These are phyloP conservation scores for Picea sitchensis DNA, from an alignment of 75 land plant genomes.

Conservation along the genomic window DNA sequence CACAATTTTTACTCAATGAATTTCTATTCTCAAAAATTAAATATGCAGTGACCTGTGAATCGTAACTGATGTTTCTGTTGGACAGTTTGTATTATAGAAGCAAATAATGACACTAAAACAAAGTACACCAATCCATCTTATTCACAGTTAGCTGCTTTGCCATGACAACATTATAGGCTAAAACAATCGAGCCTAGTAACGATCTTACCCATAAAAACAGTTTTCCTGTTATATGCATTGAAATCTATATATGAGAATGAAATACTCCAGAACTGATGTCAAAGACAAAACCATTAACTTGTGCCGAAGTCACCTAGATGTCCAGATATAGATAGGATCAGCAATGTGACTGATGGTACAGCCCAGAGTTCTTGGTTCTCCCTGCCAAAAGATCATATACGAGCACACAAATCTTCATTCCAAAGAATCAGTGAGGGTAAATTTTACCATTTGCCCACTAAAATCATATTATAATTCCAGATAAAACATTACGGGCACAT, in stretches of 20 bases:
- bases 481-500: too few relatives aligned
- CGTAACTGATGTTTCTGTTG: neutral
- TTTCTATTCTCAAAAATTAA: too few relatives aligned
- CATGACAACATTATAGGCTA: neutral
- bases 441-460: neutral
- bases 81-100: neutral
- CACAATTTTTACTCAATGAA: too few relatives aligned
- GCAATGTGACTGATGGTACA: neutral
- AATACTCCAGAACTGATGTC: neutral
- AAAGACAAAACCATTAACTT: neutral
- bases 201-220: neutral
- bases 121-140: neutral
- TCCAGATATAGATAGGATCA: neutral
- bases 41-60: too few relatives aligned
- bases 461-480: too few relatives aligned
- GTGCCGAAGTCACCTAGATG: neutral
- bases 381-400: neutral
- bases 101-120: slow-evolving; percentile 1
- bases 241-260: neutral
- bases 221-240: neutral
- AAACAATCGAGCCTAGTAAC: neutral
- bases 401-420: neutral
- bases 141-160: neutral
- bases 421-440: neutral
- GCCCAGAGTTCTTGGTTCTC: neutral